Percentiles rank a stretch among this genome's conserved stretches.
phyloP scores from a whole-genome alignment of 2,329 filamentous ascomycete genomes.

The Blumeriella jaapii region DNA sequence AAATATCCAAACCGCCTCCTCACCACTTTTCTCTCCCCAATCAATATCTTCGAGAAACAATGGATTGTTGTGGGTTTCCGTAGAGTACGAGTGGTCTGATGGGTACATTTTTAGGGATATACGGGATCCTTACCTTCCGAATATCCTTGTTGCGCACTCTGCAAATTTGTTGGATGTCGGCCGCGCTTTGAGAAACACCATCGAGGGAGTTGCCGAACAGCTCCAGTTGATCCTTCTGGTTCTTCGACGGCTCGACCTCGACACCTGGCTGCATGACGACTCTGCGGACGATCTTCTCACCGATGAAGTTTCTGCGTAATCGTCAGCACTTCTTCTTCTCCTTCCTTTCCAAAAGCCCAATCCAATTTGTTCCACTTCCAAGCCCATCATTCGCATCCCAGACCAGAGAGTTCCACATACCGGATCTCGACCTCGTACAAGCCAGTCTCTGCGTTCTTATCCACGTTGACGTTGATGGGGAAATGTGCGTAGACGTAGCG shows the following conservation, averaged over 20 bases:
- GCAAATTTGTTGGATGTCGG: conserved; percentile 99
- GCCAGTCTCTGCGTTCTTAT: conserved; percentile 88
- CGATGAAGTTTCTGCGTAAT: conserved; percentile 74
- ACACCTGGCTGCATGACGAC: conserved; percentile 86
- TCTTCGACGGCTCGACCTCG: conserved; percentile 77
- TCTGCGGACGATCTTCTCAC: conserved; percentile 97
- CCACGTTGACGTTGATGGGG: conserved; percentile 99
- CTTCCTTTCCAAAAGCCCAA: conserved; percentile 1
- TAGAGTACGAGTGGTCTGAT: no score
- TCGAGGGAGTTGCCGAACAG: conserved; percentile 91
- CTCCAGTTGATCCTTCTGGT: conserved; percentile 95
- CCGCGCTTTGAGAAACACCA: conserved; percentile 92
- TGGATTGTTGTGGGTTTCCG: no score
- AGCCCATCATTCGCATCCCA: background rate
- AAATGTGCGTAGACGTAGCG: conserved; percentile 99
- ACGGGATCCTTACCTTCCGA: conserved; percentile 66
- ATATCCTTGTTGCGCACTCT: conserved; percentile 99
- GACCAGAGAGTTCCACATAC: conserved; percentile 39
- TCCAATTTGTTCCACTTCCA: background rate
- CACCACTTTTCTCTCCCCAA: no score
- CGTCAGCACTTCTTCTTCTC: conserved; percentile 25
- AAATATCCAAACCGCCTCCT: background rate
- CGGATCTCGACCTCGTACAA: conserved; percentile 92
- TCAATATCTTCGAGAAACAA: no score
- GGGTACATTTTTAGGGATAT: no score